A percentile compares a stretch with the other conserved stretches of the same genome.
Conservation (phyloP, 2,329 filamentous ascomycete genomes). For the Botryotinia calthae region DNA sequence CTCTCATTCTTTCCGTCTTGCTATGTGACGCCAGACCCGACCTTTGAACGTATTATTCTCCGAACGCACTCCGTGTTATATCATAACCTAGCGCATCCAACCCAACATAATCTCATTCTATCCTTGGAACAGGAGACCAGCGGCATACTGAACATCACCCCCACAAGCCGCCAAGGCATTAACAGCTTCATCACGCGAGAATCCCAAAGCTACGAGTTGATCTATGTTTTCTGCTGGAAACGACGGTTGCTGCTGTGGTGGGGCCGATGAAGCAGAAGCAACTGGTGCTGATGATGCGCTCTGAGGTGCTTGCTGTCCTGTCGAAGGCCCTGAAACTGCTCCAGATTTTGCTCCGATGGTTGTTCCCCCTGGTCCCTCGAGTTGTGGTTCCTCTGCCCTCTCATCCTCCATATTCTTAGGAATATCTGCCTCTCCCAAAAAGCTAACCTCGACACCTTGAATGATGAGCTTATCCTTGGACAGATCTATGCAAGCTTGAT, state of each 20-base stretch:
- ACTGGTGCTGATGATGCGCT: slow-evolving; percentile 16
- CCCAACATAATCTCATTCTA: slow-evolving; percentile 30
- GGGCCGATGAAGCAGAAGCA: slow-evolving; percentile 21
- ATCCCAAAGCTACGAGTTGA: slow-evolving; percentile 74
- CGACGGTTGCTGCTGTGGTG: slow-evolving; percentile 32
- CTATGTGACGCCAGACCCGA: slow-evolving; percentile 2
- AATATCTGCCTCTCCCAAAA: slow-evolving; percentile 89
- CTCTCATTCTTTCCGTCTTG: slow-evolving; percentile 2
- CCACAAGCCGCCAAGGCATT: slow-evolving; percentile 77
- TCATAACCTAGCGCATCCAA: neutral
- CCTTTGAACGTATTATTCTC: slow-evolving; percentile 2
- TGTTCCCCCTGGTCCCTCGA: slow-evolving; percentile 83
- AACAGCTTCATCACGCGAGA: slow-evolving; percentile 71
- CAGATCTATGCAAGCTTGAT: slow-evolving; percentile 90
- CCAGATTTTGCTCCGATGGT: slow-evolving; percentile 82
- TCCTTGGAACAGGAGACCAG: slow-evolving; percentile 67
- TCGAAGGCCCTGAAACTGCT: slow-evolving; percentile 55
- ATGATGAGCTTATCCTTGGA: slow-evolving; percentile 82
- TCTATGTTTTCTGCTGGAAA: slow-evolving; percentile 64
- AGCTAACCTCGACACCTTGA: slow-evolving; percentile 81
- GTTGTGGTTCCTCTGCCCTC: slow-evolving; percentile 73
- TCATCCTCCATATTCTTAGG: slow-evolving; percentile 78
- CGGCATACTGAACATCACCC: slow-evolving; percentile 87
- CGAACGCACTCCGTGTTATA: neutral
- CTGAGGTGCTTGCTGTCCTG: slow-evolving; percentile 32